Evolutionary conservation across 2,329 filamentous ascomycete species (phyloP), one percentile per base, ranked within the genome.

Genomic region (Monosporascus cannonballus): DNA sequence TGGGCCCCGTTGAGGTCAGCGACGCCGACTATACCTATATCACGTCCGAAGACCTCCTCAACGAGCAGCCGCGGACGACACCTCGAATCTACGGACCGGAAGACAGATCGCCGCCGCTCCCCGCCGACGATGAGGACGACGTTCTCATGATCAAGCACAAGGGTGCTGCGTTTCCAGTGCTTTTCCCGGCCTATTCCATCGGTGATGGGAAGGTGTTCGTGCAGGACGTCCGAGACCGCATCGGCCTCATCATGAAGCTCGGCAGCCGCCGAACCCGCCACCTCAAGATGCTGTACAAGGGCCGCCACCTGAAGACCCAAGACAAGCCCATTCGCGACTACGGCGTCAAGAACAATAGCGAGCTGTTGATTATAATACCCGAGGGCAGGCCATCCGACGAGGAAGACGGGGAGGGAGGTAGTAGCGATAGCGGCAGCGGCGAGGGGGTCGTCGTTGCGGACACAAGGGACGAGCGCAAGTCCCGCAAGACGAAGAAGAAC

Each of bases 11-110:
- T 34, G 78, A 84, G 58, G 84, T 92, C 54, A 87, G 83, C 61
- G 86, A 90, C 60, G 81, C 86, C 36, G 88, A 92, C 72, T 93
- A 85, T 69, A 86, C 83, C 66, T 92, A 93, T 73, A 91, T 92
- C 65, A 90, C 87, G n/a, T 84, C 85, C 27, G 83, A 89, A 62
- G 87, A 92, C 63, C 69, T 91, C 11, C 30, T 34, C 30, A 34
- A 34, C 39, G 76, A 81, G 55, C 69, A 73, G 68, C 68, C 64
- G 65, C 64, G 56, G 66, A 59, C 56, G 62, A 69, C 63, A 58
- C 61, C 61, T 50, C 66, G 63, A 67, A 63, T 69, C n/a, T 76
- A 78, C 56, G 72, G 76, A 53, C 69, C 73, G 27, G 68, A 60
- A 22, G 54, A 47, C 37, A 61, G 60, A 49, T 71, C 66, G 18